Base-by-base conservation (phyloP, 495 filamentous ascomycete species). In the Hyaloscypha bicolor region DNA sequence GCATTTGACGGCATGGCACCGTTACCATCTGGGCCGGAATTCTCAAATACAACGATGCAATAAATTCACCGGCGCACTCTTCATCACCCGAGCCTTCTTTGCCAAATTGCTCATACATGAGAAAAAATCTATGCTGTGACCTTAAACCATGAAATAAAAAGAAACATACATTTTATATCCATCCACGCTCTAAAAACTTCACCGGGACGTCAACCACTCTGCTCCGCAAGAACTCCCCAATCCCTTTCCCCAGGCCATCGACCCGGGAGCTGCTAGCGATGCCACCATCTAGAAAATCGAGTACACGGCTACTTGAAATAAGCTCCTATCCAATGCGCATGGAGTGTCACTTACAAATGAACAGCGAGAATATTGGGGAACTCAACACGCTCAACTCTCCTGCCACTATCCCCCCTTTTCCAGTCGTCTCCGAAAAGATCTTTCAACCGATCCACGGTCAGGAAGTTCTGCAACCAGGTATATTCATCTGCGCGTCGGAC, bases 241-340 rank as follows among this genome's bases (percentile, higher is more conserved):
- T 79, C 59, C 85, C 84, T 74, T 88, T 87, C 0, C 83, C 84
- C 63, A 88, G 69, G 48, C 81, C 78, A 63, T 87, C 84, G 33
- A 82, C 76, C 1, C 77, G 80, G 12, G 77, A 79, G 0, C 78
- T 81, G 48, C 79, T 79, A 9, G 75, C 79, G 1, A 85, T 82
- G 3, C 85, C 86, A 4, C 84, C 77, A 51, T 85, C 85, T 22
- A 88, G 68, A 39, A 82, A 66, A 62, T 85, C 82, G 33, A 80
- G 79, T 35, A 87, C 79, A 21, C 87, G 73, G 74, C 87, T 87
- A 72, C 86, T 83, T 37, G 86, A 83, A 81, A 71, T 37, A 4
- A 37, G 33, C 52, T 22, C 16, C 22, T 39, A 35, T 53, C 72
- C 62, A 65, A 64, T 87, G 84, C 2, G 79, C 2, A 82, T 86